Conservation (phyloP, 441 rosid species). For the Euphorbia schlechtendalii region DNA sequence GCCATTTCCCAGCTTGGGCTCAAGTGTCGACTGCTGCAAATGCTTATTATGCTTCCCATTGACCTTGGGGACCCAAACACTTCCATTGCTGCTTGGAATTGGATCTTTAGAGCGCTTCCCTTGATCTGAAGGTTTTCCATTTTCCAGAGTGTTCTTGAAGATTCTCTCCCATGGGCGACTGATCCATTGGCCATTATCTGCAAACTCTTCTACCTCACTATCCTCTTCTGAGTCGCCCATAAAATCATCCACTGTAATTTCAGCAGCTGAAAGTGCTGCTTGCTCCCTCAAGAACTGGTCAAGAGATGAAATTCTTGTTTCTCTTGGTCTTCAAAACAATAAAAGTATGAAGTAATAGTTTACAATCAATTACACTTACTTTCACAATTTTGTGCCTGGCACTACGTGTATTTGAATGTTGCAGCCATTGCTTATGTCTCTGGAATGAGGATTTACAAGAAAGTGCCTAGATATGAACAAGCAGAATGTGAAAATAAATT, state of each 20-base stretch:
- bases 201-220: slow-evolving; percentile 50
- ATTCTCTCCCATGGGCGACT: slow-evolving; percentile 65
- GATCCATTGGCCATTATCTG: slow-evolving; percentile 35
- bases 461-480: slow-evolving; percentile 43
- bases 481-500: slow-evolving; percentile 13
- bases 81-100: slow-evolving; percentile 37
- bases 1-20: slow-evolving; percentile 48
- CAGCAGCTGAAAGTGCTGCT: slow-evolving; percentile 73
- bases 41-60: slow-evolving; percentile 81
- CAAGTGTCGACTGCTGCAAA: slow-evolving; percentile 39
- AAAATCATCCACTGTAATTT: slow-evolving; percentile 73
- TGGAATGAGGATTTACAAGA: slow-evolving; percentile 93
- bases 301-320: slow-evolving; percentile 20
- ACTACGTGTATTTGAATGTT: slow-evolving; percentile 90
- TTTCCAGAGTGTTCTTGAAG: slow-evolving; percentile 40
- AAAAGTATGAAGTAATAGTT: neutral
- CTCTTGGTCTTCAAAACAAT: slow-evolving; percentile 3
- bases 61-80: slow-evolving; percentile 58
- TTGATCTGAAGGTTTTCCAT: slow-evolving; percentile 29
- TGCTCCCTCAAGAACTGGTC: slow-evolving; percentile 85
- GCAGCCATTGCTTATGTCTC: slow-evolving; percentile 93
- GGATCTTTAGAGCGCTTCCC: slow-evolving; percentile 30
- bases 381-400: slow-evolving; percentile 98
- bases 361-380: slow-evolving; percentile 32
- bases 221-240: slow-evolving; percentile 67